These are phyloP conservation scores for Ceratocystis harringtonii DNA, from an alignment of 2,329 filamentous ascomycete species.

Conservation along the genomic window DNA sequence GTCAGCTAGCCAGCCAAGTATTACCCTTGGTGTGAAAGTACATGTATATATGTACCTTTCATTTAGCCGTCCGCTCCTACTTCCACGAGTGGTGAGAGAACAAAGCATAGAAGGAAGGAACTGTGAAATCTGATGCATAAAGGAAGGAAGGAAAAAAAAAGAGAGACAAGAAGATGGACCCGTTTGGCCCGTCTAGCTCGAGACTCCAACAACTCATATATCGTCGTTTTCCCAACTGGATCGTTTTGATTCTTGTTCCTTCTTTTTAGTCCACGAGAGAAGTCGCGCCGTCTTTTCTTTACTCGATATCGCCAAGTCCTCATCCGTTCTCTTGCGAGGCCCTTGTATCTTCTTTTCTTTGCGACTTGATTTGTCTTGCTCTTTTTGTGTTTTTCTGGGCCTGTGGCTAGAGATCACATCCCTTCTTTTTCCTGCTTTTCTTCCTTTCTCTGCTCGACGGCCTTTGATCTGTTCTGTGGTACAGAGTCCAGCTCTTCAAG, in stretches of 20 bases:
- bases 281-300: not conserved
- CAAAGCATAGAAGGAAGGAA: not conserved
- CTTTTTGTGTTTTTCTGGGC: not conserved
- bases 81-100: not conserved
- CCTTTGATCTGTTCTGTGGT: not conserved
- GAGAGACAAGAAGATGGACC: not conserved
- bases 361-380: conserved; percentile 5
- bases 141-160: not conserved
- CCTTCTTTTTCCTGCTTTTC: not conserved
- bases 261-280: not conserved
- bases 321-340: not conserved
- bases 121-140: not conserved
- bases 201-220: conserved; percentile 6
- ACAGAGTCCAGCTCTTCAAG: not conserved
- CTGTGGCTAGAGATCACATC: conserved; percentile 5
- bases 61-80: not conserved
- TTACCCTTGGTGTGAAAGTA: not conserved
- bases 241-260: not conserved
- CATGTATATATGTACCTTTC: not conserved
- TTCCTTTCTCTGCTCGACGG: not conserved
- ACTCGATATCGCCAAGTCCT: conserved; percentile 2
- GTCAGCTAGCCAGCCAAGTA: too few relatives aligned
- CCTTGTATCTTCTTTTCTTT: conserved; percentile 3
- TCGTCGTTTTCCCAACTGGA: conserved; percentile 3
- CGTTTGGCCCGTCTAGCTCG: not conserved